phyloP scores from a whole-genome alignment of 257 asterid species.

The Nicotiana paniculata region DNA sequence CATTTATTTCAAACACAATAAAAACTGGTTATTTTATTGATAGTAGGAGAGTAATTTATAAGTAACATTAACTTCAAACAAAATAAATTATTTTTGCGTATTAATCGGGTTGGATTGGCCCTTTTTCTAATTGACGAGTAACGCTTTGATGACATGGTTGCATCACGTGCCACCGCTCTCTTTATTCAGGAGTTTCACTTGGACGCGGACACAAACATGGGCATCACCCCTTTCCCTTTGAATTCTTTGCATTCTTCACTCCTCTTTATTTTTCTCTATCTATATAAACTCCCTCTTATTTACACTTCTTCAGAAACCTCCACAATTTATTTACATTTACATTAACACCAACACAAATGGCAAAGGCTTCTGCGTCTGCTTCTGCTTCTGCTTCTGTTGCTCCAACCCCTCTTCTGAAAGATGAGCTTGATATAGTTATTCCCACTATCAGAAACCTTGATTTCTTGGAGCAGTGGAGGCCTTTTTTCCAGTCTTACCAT shows the following conservation, averaged over 20 bases:
- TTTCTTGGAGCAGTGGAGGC: slow-evolving; percentile 76
- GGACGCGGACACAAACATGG: background rate
- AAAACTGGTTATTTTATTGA: background rate
- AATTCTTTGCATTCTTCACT: background rate
- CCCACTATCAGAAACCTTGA: slow-evolving; percentile 73
- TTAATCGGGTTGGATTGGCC: background rate
- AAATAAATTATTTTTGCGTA: background rate
- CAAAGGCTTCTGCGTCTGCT: background rate
- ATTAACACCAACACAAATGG: slow-evolving; percentile 18
- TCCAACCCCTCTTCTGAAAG: slow-evolving; percentile 43
- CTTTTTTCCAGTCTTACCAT: slow-evolving; percentile 60
- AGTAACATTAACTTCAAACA: background rate
- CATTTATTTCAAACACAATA: background rate
- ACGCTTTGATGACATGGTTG: background rate
- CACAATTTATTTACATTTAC: background rate
- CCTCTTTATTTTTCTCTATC: background rate
- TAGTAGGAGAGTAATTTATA: no score
- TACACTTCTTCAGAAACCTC: background rate
- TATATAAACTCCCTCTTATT: background rate
- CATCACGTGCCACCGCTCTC: slow-evolving; percentile 11
- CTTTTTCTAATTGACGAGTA: background rate
- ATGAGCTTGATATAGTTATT: slow-evolving; percentile 65
- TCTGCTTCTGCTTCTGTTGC: slow-evolving; percentile 17
- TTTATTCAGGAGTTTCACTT: slow-evolving; percentile 4
- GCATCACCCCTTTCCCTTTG: background rate